phyloP scores from a whole-genome alignment of 2,329 filamentous ascomycete genomes.

The Acarospora socialis region DNA sequence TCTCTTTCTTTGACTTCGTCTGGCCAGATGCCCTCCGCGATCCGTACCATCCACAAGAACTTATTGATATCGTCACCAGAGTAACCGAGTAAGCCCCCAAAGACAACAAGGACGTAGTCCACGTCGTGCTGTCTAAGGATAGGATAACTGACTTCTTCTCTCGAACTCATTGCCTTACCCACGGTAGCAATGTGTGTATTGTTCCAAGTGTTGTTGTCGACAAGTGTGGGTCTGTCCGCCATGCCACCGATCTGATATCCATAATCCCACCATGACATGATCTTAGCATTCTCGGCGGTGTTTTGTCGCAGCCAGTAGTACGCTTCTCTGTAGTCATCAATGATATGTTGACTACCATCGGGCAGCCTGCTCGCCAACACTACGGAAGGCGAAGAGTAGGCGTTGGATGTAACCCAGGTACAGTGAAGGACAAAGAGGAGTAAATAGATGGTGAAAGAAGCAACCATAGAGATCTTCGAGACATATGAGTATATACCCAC shows the following conservation, averaged over 20 bases:
- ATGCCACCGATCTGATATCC: slow-evolving; percentile 99
- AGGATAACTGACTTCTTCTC: slow-evolving; percentile 94
- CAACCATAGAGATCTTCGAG: slow-evolving; percentile 67
- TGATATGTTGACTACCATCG: slow-evolving; percentile 94
- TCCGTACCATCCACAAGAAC: slow-evolving; percentile 99
- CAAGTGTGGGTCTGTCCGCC: slow-evolving; percentile 90
- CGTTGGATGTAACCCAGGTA: slow-evolving; percentile 98
- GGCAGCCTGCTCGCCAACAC: slow-evolving; percentile 84
- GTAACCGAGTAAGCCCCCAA: slow-evolving; percentile 89
- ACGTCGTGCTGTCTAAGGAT: slow-evolving; percentile 98
- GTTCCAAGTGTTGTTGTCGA: slow-evolving; percentile 99
- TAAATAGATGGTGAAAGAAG: slow-evolving; percentile 61
- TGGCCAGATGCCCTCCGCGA: slow-evolving; percentile 99
- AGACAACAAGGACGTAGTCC: slow-evolving; percentile 95
- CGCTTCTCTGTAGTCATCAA: slow-evolving; percentile 96
- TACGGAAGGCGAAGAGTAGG: slow-evolving; percentile 95
- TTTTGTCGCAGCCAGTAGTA: slow-evolving; percentile 99
- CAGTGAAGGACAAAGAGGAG: slow-evolving; percentile 92
- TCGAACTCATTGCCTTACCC: slow-evolving; percentile 95
- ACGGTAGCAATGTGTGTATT: slow-evolving; percentile 99
- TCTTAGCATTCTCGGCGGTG: slow-evolving; percentile 84
- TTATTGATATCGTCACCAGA: slow-evolving; percentile 99
- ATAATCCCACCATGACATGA: slow-evolving; percentile 99
- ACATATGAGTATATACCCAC: slow-evolving; percentile 71
- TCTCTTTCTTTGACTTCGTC: slow-evolving; percentile 94